A percentile compares a stretch with the other conserved stretches of the same genome.
phyloP scores from a whole-genome alignment of 345 rosid genomes.

The Salix brachista region DNA sequence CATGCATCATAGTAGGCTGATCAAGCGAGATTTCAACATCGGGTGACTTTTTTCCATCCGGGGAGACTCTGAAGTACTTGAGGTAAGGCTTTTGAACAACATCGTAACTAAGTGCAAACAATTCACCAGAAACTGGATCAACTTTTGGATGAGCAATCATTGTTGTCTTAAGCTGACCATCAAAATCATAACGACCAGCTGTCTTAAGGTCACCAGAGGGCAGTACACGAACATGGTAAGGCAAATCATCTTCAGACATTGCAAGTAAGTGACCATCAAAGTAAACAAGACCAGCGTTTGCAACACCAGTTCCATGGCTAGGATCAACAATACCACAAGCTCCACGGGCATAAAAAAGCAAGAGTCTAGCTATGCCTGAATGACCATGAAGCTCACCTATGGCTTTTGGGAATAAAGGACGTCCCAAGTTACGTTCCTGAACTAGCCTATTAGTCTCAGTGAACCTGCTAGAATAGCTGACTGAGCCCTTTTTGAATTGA shows the following conservation, averaged over 20 bases:
- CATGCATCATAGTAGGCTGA: slow-evolving; percentile 86
- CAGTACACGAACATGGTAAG: slow-evolving; percentile 66
- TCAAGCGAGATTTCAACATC: slow-evolving; percentile 66
- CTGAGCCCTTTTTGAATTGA: slow-evolving; percentile 46
- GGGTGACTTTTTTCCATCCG: slow-evolving; percentile 54
- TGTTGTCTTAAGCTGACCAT: slow-evolving; percentile 52
- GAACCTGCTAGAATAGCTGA: slow-evolving; percentile 74
- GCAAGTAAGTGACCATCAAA: slow-evolving; percentile 66
- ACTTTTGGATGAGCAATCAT: slow-evolving; percentile 95
- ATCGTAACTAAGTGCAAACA: slow-evolving; percentile 78
- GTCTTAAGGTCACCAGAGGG: slow-evolving; percentile 61
- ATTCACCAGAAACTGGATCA: slow-evolving; percentile 64
- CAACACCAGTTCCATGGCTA: slow-evolving; percentile 66
- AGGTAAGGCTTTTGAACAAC: slow-evolving; percentile 70
- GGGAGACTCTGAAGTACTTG: slow-evolving; percentile 67
- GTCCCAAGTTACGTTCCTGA: slow-evolving; percentile 62
- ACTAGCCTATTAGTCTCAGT: slow-evolving; percentile 70
- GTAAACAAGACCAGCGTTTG: slow-evolving; percentile 83
- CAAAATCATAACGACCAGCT: slow-evolving; percentile 59
- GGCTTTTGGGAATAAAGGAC: slow-evolving; percentile 77
- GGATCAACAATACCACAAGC: slow-evolving; percentile 60
- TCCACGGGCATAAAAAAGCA: slow-evolving; percentile 72
- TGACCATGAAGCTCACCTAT: slow-evolving; percentile 93
- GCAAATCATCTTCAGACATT: slow-evolving; percentile 88
- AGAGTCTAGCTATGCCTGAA: slow-evolving; percentile 71